Conservation (phyloP, 2,329 filamentous ascomycete genomes). For the Fusarium burgessii region DNA sequence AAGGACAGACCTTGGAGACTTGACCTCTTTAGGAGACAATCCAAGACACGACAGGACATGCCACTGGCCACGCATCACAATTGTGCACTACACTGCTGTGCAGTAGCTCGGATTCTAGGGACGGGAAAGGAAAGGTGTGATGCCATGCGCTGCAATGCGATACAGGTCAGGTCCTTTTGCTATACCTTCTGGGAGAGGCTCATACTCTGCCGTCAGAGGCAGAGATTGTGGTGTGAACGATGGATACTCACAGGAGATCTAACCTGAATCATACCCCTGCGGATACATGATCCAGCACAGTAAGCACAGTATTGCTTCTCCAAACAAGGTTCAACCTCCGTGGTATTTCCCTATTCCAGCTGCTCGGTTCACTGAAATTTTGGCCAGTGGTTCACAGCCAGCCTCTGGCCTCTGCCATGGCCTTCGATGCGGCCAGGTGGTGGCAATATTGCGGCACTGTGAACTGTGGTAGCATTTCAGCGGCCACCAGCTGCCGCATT, state of each 20-base stretch:
- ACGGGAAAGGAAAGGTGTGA: conserved; percentile 44
- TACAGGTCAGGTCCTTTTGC: conserved; percentile 35
- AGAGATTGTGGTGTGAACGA: conserved; percentile 24
- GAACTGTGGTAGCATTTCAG: conserved; percentile 14
- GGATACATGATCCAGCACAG: conserved; percentile 22
- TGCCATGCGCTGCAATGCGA: conserved; percentile 6
- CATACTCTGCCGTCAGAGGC: conserved; percentile 17
- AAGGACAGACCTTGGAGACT: conserved; percentile 15
- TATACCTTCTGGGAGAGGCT: conserved; percentile 3
- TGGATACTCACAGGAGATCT: conserved; percentile 34
- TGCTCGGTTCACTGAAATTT: conserved; percentile 28
- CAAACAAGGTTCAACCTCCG: conserved; percentile 34
- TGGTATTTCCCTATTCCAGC: conserved; percentile 41
- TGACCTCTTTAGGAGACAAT: conserved; percentile 29
- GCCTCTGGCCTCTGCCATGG: background rate
- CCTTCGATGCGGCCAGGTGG: conserved; percentile 16
- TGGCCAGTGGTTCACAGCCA: conserved; percentile 2
- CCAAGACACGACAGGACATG: conserved; percentile 18
- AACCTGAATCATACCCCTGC: conserved; percentile 35
- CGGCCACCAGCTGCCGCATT: conserved; percentile 28
- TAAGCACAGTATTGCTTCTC: conserved; percentile 27
- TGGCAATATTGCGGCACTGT: conserved; percentile 32
- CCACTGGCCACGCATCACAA: conserved; percentile 28
- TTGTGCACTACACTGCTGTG: background rate
- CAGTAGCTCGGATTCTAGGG: conserved; percentile 36